Base-by-base conservation (phyloP, 2,329 filamentous ascomycete species). In the Hypoxylon sp. region DNA sequence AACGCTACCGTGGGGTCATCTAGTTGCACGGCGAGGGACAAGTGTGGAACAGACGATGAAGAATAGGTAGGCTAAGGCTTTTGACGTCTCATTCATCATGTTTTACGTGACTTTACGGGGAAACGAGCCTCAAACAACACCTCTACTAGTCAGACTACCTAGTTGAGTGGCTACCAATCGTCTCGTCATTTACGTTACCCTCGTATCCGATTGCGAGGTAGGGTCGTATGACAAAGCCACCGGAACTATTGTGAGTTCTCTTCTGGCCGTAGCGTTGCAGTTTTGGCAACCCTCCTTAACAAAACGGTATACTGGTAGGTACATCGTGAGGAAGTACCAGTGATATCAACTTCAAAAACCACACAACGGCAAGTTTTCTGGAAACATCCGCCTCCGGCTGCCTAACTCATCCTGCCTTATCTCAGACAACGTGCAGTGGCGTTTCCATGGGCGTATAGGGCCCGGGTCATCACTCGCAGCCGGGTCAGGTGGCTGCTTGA, bases 201-300 rank as follows among this genome's bases (percentile, higher is more conserved):
- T 46, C 53, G 38, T 56, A 46, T 23, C 41, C 17, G 45, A 11
- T 28, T 45, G 17, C 34, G 19, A 41, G 25, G 43, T 9, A 32
- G 21, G 28, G 43, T 25, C n/a, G 19, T 43, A 43, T 32, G 50
- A 19, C 25, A 30, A 62, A 62, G 59, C 59, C 59, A 56, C 36
- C 43, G 32, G 43, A 50, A 17, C 59, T 48, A 50, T 62, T 45
- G 56, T 52, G 41, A 36, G 17, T 17, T 43, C 23, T 25, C 41
- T 55, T 17, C 36, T 23, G 50, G 28, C 19, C 14, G 43, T 28
- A 19, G 43, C n/a, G 38, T 43, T 19, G 38, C 38, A 43, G 7
- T 56, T 7, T 21, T 34, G 43, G 17, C 53, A 56, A 56, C 30
- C 21, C 23, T n/a, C 28, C 38, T 10, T 10, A 6, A 19, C 53